Conservation (phyloP, 2,329 filamentous ascomycete genomes). For the Aureobasidium melanogenum region DNA sequence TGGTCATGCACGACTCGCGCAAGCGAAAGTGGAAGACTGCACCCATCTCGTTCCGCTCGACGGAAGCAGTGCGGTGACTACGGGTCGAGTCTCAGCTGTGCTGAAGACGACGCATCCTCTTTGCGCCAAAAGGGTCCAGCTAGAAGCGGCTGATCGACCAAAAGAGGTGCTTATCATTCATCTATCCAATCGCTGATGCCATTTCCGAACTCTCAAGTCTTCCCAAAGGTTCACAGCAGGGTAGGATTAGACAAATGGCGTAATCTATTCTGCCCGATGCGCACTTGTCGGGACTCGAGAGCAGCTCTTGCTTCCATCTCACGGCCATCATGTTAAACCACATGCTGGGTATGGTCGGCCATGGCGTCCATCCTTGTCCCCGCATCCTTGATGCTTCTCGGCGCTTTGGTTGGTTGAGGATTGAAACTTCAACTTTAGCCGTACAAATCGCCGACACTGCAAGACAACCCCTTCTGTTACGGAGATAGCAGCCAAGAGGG, state of each 20-base stretch:
- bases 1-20: constrained; percentile 9
- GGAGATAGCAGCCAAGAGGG: background rate
- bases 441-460: background rate
- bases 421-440: constrained; percentile 5
- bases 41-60: background rate
- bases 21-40: background rate
- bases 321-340: background rate
- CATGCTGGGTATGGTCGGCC: background rate
- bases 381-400: constrained; percentile 5
- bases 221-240: background rate
- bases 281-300: background rate
- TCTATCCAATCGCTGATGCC: constrained; percentile 4
- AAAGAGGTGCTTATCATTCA: constrained; percentile 3
- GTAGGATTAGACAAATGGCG: constrained; percentile 6
- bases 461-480: background rate
- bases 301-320: background rate
- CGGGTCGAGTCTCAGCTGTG: background rate
- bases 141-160: constrained; percentile 6
- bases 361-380: background rate
- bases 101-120: background rate
- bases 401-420: constrained; percentile 1
- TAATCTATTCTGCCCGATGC: background rate
- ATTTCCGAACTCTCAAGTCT: background rate
- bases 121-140: constrained; percentile 4
- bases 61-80: background rate